Percentiles rank a stretch among this genome's conserved stretches.
Conservation (phyloP, 2,329 filamentous ascomycete genomes). For the Pseudogymnoascus destructans region DNA sequence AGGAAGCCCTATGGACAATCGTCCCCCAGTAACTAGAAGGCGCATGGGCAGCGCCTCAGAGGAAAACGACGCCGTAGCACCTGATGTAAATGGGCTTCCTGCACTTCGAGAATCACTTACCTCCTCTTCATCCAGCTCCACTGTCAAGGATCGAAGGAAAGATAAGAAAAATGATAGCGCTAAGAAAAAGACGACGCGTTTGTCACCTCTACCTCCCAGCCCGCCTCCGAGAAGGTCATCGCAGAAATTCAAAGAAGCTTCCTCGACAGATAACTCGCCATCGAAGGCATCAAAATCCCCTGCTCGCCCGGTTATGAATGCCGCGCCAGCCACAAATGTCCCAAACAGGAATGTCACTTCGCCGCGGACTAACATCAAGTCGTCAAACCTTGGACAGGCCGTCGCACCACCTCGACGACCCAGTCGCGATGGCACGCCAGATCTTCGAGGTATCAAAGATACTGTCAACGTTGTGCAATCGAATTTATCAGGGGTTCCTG, state of each 20-base stretch:
- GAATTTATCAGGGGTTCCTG: constrained; percentile 40
- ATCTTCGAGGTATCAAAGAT: constrained; percentile 33
- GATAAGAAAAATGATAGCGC: constrained; percentile 25
- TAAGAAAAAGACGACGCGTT: constrained; percentile 30
- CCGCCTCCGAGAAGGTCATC: constrained; percentile 51
- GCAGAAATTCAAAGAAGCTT: constrained; percentile 35
- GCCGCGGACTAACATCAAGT: constrained; percentile 22
- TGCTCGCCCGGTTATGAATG: constrained; percentile 22
- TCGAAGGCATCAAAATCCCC: constrained; percentile 28
- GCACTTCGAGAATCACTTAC: constrained; percentile 56
- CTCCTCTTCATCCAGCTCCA: constrained; percentile 62
- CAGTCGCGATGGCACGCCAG: constrained; percentile 54
- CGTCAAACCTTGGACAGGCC: constrained; percentile 18
- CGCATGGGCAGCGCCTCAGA: constrained; percentile 42
- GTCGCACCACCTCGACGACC: constrained; percentile 43
- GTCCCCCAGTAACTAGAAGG: constrained; percentile 48
- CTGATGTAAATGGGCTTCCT: constrained; percentile 45
- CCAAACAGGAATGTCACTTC: constrained; percentile 21
- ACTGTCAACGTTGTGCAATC: constrained; percentile 18
- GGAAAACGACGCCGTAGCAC: constrained; percentile 33
- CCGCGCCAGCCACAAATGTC: constrained; percentile 8
- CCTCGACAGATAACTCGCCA: constrained; percentile 29
- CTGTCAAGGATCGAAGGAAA: constrained; percentile 41
- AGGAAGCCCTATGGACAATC: constrained; percentile 40
- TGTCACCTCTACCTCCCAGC: constrained; percentile 41